Evolutionary conservation across 495 filamentous ascomycete genomes (phyloP), one percentile per base, ranked within the genome.

Genomic region (Polyplosphaeria fusca): DNA sequence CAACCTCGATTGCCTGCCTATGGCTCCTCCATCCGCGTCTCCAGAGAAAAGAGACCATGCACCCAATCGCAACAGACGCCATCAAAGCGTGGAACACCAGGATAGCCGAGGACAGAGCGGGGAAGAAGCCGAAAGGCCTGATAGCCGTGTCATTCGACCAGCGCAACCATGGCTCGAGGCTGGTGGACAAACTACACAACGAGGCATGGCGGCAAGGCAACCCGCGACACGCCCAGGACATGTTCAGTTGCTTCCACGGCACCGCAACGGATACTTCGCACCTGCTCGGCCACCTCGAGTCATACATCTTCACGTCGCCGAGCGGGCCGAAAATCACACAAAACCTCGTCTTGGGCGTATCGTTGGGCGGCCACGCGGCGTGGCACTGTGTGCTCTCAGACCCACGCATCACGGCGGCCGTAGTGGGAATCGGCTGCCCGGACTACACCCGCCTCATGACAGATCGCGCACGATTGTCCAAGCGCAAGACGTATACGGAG

Each of bases 1-100:
- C 66, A 20, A 53, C 64, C 25, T 70, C 74, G 2, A 71, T 91
- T 12, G 83, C 89, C 25, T 87, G 85, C 68, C 76, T 95, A 40
- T 95, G 90, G 89, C 81, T 97, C 14, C 79, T 96, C 26, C 89
- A 96, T 71, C 88, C 86, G 1, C 83, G 93, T 19, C 72, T 85
- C 27, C 74, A 81, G 25, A 81, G 73, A 0, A 82, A 88, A 67
- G 82, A 81, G 47, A 77, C 77, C 55, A 96, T 97, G 92, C 68
- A 67, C 0, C 74, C 74, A 20, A 57, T 84, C 35, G 86, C 83
- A 9, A 70, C 71, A 2, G 71, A 75, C 1, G 72, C 72, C n/a
- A 78, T 89, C 41, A 57, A 66, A 30, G 75, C 79, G 58, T 88
- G 83, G 82, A 84, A 85, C 64, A 64, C 63, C 13, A 61, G 60